Base-by-base conservation (phyloP, 148 eudicot genomes). In the Euryodendron excelsum region DNA sequence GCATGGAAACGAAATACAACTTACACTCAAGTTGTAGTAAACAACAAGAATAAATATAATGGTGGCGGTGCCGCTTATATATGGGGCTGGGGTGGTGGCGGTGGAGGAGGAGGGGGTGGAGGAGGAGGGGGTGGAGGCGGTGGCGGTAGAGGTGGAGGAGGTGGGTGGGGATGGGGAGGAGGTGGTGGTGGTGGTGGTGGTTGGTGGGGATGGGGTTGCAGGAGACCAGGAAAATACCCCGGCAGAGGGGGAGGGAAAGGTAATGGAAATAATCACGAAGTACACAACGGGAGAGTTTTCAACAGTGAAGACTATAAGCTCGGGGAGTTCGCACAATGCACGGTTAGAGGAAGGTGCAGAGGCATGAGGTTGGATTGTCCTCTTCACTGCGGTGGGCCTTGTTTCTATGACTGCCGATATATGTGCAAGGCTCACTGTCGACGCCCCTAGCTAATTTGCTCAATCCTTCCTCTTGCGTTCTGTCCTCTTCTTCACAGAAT, bases 381-480 rank as follows among this genome's bases (percentile, higher is more conserved):
- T 28, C 90, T 93, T 73, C 97, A 93, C 67, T 93, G 97, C 47
- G 91, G 91, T 20, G 93, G 97, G 0, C 79, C 82, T 69, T 92
- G 97, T 76, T 90, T 82, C 78, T 92, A 90, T 63, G 97, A 92
- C 79, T 92, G 94, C 78, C 65, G 27, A 23, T 39, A 85, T 36
- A 88, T 88, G 94, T 93, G 97, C 87, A 89, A 93, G 76, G 88
- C 97, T 73, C 93, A 91, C n/a, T 85, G 87, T 67, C 77, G 73
- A 50, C 85, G 76, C 21, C 59, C 69, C 45, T 59, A 47, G 34
- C 45, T 59, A 47, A 45, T 31, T 45, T 41, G 45, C 45, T 41
- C n/a, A n/a, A n/a, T n/a, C n/a, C n/a, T n/a, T n/a, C n/a, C n/a
- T n/a, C n/a, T n/a, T n/a, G n/a, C n/a, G n/a, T n/a, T n/a, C n/a